Base-by-base conservation (phyloP, 176 grass and related monocot genomes). In the Oryza officinalis region DNA sequence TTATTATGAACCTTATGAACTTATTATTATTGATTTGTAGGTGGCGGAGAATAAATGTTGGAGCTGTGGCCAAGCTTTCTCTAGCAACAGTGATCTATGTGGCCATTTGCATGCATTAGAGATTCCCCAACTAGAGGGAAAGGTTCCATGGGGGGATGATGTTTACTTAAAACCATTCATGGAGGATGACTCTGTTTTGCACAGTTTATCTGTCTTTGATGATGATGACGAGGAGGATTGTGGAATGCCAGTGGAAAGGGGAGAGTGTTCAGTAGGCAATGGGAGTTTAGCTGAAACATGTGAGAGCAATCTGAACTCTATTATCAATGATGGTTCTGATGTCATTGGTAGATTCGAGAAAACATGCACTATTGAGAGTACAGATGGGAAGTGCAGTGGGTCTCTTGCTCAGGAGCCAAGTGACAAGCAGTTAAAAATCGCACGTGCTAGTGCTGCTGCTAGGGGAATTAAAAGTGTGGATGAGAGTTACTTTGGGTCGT, bases 401-500 rank as follows among this genome's bases (percentile, higher is more conserved):
- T 30, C 82, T 33, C 81, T 80, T 81, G 30, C 65, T 59, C 71
- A 86, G 9, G 85, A 74, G 50, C 72, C 27, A 67, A 92, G 74
- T 72, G 89, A 99, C 45, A 83, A 37, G 43, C 81, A 89, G 73
- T 63, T 94, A 57, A 96, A 83, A 77, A 69, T 90, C 33, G 83
- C 85, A 80, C 44, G 72, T 26, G 81, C 86, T 40, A 90, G 44
- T 94, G 89, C 86, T 65, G 77, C 81, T 80, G 85, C 87, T 65
- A 89, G 78, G 74, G 80, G 91, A 87, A 94, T 93, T 6, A 96
- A 87, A 82, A 80, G 31, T 79, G 93, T 94, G 74, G 92, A 99
- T 86, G 93, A 96, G 44, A 91, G 78, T 61, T 99, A 99, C 82
- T 99, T 99, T 64, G 91, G 93, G 43, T 83, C 91, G 25, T 99